These are phyloP conservation scores for Tolypocladium capitatum DNA, from an alignment of 2,329 filamentous ascomycete genomes.

Conservation along the genomic window DNA sequence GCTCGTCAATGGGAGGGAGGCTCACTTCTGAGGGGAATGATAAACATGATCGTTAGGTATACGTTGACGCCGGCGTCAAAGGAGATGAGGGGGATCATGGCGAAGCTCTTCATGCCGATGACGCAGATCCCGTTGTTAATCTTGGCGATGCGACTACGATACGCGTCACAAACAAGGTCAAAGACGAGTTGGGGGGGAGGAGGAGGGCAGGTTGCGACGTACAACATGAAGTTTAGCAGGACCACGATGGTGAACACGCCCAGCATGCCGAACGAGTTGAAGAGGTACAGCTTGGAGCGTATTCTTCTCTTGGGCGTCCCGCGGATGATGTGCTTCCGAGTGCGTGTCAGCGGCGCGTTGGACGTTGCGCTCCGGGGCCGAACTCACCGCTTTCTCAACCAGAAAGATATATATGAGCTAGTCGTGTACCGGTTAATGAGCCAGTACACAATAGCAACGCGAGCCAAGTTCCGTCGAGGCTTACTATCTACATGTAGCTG, in stretches of 20 bases:
- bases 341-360: neutral
- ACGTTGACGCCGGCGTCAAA: constrained; percentile 50
- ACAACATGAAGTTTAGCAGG: constrained; percentile 49
- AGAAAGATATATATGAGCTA: constrained; percentile 51
- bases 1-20: neutral
- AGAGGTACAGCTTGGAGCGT: constrained; percentile 43
- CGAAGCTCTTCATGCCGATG: constrained; percentile 45
- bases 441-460: neutral
- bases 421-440: neutral
- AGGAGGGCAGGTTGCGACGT: constrained; percentile 13
- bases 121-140: constrained; percentile 43
- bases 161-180: neutral
- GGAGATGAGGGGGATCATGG: constrained; percentile 47
- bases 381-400: constrained; percentile 46
- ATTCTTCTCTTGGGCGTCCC: constrained; percentile 36
- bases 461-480: neutral
- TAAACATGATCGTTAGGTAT: constrained; percentile 49
- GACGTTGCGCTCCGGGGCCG: neutral
- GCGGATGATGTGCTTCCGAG: constrained; percentile 40
- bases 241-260: constrained; percentile 33
- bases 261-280: constrained; percentile 46
- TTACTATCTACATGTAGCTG: constrained; percentile 16
- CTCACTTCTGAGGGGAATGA: constrained; percentile 44
- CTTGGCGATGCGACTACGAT: constrained; percentile 39
- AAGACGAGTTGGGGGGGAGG: neutral